A percentile compares a stretch with the other conserved stretches of the same genome.
Conservation (phyloP, 2,329 filamentous ascomycete species). For the Macrophomina pseudophaseolina region DNA sequence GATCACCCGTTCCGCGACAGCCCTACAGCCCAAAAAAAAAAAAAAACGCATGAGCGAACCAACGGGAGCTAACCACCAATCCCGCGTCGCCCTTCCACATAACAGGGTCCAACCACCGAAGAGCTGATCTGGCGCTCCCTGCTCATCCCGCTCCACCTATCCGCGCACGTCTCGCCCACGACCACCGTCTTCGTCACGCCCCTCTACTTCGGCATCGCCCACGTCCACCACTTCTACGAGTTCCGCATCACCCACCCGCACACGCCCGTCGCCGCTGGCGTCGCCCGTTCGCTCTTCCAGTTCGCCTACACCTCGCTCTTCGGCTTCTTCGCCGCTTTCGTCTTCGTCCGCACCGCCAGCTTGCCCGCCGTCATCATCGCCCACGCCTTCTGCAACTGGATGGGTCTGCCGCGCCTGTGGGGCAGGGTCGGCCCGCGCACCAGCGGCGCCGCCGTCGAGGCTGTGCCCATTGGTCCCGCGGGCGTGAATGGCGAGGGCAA, state of each 20-base stretch:
- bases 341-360: conserved; percentile 85
- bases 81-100: not conserved
- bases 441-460: conserved; percentile 28
- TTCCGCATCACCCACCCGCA: conserved; percentile 81
- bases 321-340: conserved; percentile 88
- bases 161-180: conserved; percentile 59
- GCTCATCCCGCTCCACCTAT: conserved; percentile 79
- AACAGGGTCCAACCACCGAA: conserved; percentile 78
- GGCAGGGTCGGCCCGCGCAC: conserved; percentile 68
- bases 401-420: conserved; percentile 87
- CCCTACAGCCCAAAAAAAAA: not conserved
- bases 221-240: conserved; percentile 96
- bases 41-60: not conserved
- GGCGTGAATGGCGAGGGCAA: conserved; percentile 33
- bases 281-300: conserved; percentile 79
- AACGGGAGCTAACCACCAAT: not conserved
- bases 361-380: conserved; percentile 75
- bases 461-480: conserved; percentile 45
- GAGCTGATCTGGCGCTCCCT: conserved; percentile 92
- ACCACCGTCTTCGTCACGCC: conserved; percentile 81
- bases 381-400: conserved; percentile 90
- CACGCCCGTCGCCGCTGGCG: conserved; percentile 65
- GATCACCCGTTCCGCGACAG: not conserved
- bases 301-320: conserved; percentile 91
- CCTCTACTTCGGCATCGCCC: conserved; percentile 88